Evolutionary conservation across 257 asterid species (phyloP).

Genomic region (Gynochthodes officinalis): DNA sequence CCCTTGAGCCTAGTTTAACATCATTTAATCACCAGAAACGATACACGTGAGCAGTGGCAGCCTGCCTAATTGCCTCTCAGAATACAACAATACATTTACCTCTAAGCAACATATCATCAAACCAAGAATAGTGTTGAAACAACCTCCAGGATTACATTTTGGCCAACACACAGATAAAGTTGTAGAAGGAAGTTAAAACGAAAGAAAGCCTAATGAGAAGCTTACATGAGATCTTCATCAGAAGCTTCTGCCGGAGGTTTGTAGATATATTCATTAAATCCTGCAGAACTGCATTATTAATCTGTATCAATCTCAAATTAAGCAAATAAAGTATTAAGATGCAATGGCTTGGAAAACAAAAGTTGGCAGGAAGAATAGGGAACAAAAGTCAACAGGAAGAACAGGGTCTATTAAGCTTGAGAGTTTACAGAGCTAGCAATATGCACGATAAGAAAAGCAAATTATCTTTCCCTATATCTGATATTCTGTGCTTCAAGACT

Average conservation of each 20-base stretch:
- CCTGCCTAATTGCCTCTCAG: slow-evolving; percentile 14
- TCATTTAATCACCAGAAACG: slow-evolving; percentile 76
- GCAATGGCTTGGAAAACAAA: not conserved
- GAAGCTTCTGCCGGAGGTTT: slow-evolving; percentile 84
- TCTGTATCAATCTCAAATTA: slow-evolving; percentile 61
- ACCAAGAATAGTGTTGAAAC: slow-evolving; percentile 84
- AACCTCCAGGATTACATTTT: slow-evolving; percentile 92
- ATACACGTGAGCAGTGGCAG: slow-evolving; percentile 31
- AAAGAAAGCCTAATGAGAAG: slow-evolving; percentile 2
- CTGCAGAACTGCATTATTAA: slow-evolving; percentile 94
- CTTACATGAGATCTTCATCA: slow-evolving; percentile 85
- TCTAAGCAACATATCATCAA: slow-evolving; percentile 94
- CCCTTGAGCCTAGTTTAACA: slow-evolving; percentile 77
- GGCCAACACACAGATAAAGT: too few relatives aligned
- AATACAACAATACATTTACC: slow-evolving; percentile 40
- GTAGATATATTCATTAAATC: slow-evolving; percentile 88
- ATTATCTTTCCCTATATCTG: too few relatives aligned
- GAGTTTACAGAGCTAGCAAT: not conserved
- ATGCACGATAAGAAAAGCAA: too few relatives aligned
- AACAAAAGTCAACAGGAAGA: too few relatives aligned
- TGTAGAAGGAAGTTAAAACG: not conserved
- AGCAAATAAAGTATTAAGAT: slow-evolving; percentile 26
- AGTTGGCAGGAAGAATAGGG: not conserved
- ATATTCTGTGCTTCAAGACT: too few relatives aligned
- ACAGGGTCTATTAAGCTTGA: not conserved